These are phyloP conservation scores for Pestalotiopsis sp. DNA, from an alignment of 2,329 filamentous ascomycete species.

Conservation along the genomic window DNA sequence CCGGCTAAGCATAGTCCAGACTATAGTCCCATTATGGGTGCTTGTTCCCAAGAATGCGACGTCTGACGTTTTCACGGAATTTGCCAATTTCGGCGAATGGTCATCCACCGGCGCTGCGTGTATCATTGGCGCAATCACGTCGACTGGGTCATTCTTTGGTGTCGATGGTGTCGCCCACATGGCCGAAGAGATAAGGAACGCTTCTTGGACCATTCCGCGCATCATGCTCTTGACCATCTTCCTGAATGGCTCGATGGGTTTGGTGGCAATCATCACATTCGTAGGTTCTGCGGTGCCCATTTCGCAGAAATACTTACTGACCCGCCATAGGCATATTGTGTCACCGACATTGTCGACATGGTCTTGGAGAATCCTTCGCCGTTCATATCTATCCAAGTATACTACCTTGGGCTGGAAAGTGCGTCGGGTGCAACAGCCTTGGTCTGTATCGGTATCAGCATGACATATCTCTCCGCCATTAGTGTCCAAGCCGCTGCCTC, in stretches of 20 bases:
- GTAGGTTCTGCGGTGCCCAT: background rate
- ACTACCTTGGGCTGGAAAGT: too few species aligned
- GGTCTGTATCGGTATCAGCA: background rate
- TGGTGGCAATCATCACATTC: background rate
- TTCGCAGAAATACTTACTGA: fast-evolving
- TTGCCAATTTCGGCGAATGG: background rate
- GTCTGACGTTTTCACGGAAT: background rate
- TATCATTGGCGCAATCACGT: background rate
- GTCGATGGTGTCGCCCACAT: background rate
- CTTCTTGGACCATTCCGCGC: background rate
- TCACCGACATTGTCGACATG: background rate
- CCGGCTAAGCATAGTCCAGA: background rate
- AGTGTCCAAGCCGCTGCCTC: background rate
- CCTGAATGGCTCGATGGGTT: background rate
- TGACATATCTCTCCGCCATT: background rate
- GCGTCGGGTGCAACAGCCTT: background rate
- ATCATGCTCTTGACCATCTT: background rate
- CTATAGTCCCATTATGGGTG: background rate
- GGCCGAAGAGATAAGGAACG: background rate
- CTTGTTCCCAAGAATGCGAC: background rate
- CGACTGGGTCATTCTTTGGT: background rate
- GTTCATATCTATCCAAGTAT: background rate
- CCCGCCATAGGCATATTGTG: background rate
- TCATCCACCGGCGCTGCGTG: background rate
- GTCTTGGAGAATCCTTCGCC: background rate